Conservation (phyloP, 495 filamentous ascomycete species). For the Elaphomyces granulatus region DNA sequence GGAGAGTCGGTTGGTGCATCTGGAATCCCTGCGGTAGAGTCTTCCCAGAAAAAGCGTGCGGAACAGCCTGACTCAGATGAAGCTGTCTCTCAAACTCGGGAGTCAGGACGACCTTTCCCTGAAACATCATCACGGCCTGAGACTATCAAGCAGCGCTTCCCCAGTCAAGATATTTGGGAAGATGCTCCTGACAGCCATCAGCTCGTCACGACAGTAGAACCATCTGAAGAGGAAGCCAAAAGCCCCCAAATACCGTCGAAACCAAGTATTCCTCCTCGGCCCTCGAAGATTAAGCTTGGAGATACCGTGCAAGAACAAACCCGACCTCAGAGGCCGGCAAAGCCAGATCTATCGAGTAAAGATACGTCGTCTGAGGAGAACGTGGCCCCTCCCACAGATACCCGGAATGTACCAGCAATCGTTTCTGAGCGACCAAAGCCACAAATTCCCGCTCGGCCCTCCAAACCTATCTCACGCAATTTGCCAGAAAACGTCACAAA, state of each 20-base stretch:
- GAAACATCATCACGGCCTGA: constrained; percentile 24
- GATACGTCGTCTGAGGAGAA: constrained; percentile 2
- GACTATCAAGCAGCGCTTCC: constrained; percentile 58
- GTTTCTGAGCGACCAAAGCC: constrained; percentile 70
- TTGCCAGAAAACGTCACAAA: constrained; percentile 22
- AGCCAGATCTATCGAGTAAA: constrained; percentile 15
- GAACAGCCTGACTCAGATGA: constrained; percentile 33
- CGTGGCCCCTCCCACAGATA: constrained; percentile 27
- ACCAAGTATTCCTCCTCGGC: constrained; percentile 31
- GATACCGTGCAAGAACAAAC: not conserved
- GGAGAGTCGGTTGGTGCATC: constrained; percentile 29
- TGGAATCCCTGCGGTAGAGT: constrained; percentile 36
- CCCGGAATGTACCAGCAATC: constrained; percentile 31
- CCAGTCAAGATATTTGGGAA: constrained; percentile 94
- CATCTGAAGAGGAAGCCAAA: constrained; percentile 36
- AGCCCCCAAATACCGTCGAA: constrained; percentile 25
- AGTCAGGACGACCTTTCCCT: constrained; percentile 21
- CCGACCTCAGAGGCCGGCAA: constrained; percentile 2
- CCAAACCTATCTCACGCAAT: constrained; percentile 34
- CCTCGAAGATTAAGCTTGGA: constrained; percentile 11
- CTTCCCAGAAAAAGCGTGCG: constrained; percentile 33
- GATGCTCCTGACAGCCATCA: constrained; percentile 75
- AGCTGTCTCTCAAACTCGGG: constrained; percentile 28
- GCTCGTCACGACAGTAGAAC: constrained; percentile 65
- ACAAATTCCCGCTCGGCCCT: constrained; percentile 55